Evolutionary conservation across 192 early-diverging fungal genomes (phyloP), one percentile per base, ranked within the genome.

Genomic region (Cladochytrium replicatum): DNA sequence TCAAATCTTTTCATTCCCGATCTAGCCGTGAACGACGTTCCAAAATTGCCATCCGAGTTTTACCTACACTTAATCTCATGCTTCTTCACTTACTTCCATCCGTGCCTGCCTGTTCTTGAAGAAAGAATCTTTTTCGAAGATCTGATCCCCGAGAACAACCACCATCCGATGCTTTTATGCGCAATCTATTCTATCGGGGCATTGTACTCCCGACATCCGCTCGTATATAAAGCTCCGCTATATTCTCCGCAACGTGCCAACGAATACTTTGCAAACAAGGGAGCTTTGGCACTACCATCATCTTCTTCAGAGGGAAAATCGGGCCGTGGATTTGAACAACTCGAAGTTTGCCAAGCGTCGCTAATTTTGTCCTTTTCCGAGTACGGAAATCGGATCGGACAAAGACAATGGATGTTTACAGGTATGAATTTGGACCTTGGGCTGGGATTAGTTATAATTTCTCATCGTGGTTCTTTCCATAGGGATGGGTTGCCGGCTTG

Each of bases 91-190:
- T 61, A 41, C 47, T 48, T 54, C 21, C 57, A 65, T 31, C 50
- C 46, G 19, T 57, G 48, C 32, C 45, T 52, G 32, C 63, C 63
- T 15, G n/a, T 65, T 8, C 43, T 65, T 26, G 44, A 65, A 26
- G 57, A 60, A 24, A 48, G 7, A 6, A 31, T 30, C 31, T 68
- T 68, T 46, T 46, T 63, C 28, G 32, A 56, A 19, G 64, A 68
- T 23, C 49, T 68, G 27, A 56, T 66, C 2, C 68, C 68, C 17
- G 24, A 17, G 23, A 72, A 72, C 52, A 56, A 63, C 17, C 70
- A 72, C 41, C 66, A 53, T 27, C 70, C 62, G 2, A 56, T 61
- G 50, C 47, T 70, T 23, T 47, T 70, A 11, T 53, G 63, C 46
- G 55, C 63, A 21, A 65, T 70, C 31, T 70, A 70, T 52, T 46